These are phyloP conservation scores for Picea sitchensis DNA, from an alignment of 75 land plant species.

Conservation along the genomic window DNA sequence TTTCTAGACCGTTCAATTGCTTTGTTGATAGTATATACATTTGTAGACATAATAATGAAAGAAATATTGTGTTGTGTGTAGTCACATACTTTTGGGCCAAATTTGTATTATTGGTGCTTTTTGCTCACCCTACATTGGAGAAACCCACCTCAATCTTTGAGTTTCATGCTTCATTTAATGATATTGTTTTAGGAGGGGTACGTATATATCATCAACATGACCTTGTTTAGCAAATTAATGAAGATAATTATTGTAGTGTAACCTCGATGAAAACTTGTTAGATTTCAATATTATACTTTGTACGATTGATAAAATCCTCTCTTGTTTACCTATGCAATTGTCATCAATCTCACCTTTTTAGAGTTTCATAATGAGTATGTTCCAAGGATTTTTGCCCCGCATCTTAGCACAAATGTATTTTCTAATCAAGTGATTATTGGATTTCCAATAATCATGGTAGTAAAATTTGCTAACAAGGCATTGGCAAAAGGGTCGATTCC, in stretches of 20 bases:
- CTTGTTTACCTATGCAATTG: constrained; percentile 24
- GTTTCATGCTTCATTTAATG: too few relatives aligned
- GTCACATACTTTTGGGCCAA: constrained; percentile 14
- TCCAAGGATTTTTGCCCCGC: constrained; percentile 39
- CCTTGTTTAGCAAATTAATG: too few relatives aligned
- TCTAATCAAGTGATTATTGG: constrained; percentile 57
- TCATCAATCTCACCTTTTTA: constrained; percentile 63
- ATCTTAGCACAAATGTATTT: constrained; percentile 23
- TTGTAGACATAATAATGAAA: neutral
- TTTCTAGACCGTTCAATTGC: neutral
- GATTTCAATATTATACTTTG: too few relatives aligned
- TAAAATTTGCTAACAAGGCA: constrained; percentile 75
- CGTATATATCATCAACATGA: too few relatives aligned
- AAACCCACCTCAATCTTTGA: too few relatives aligned
- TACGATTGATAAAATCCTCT: too few relatives aligned
- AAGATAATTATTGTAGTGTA: too few relatives aligned
- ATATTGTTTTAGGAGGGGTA: too few relatives aligned
- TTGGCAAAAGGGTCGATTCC: constrained; percentile 80
- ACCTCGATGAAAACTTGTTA: too few relatives aligned
- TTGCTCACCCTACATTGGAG: too few relatives aligned
- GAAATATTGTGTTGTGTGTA: constrained; percentile 18
- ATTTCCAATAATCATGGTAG: constrained; percentile 61
- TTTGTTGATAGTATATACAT: neutral
- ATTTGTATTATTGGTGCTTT: too few relatives aligned
- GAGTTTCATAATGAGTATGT: constrained; percentile 66